These are phyloP conservation scores for Arthrobotrys megalospora DNA, from an alignment of 2,329 filamentous ascomycete genomes.

Conservation along the genomic window DNA sequence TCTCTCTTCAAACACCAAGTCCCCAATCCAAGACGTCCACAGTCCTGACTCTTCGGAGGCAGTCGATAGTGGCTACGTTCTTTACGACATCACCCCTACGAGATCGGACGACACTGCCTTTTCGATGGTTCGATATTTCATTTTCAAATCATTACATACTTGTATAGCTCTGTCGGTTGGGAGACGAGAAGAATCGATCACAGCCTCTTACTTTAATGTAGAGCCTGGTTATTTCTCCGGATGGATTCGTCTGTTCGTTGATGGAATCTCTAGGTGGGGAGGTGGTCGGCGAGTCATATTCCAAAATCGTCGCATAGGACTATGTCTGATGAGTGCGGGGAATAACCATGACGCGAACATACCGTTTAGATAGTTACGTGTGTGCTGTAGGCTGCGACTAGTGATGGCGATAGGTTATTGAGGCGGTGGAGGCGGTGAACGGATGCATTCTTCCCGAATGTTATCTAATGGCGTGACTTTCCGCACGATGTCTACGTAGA, in stretches of 20 bases:
- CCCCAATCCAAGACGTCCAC: slow-evolving; percentile 55
- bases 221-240: slow-evolving; percentile 52
- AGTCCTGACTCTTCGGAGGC: slow-evolving; percentile 28
- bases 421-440: slow-evolving; percentile 6
- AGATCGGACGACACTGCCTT: slow-evolving; percentile 48
- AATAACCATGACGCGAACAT: slow-evolving; percentile 61
- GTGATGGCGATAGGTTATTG: neutral
- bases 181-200: slow-evolving; percentile 55
- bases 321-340: slow-evolving; percentile 61
- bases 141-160: slow-evolving; percentile 55
- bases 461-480: slow-evolving; percentile 8
- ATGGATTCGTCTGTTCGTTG: slow-evolving; percentile 44
- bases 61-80: slow-evolving; percentile 51
- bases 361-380: slow-evolving; percentile 9
- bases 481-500: slow-evolving; percentile 14
- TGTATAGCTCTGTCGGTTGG: slow-evolving; percentile 61
- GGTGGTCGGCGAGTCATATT: slow-evolving; percentile 59
- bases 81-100: slow-evolving; percentile 61
- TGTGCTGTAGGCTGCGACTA: neutral
- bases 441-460: slow-evolving; percentile 1
- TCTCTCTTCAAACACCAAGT: slow-evolving; percentile 61
- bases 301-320: slow-evolving; percentile 60
- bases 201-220: slow-evolving; percentile 49
- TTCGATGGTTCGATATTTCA: slow-evolving; percentile 58
- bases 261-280: slow-evolving; percentile 54